These are phyloP conservation scores for Massariosphaeria phaeospora DNA, from an alignment of 495 filamentous ascomycete species.

Conservation along the genomic window DNA sequence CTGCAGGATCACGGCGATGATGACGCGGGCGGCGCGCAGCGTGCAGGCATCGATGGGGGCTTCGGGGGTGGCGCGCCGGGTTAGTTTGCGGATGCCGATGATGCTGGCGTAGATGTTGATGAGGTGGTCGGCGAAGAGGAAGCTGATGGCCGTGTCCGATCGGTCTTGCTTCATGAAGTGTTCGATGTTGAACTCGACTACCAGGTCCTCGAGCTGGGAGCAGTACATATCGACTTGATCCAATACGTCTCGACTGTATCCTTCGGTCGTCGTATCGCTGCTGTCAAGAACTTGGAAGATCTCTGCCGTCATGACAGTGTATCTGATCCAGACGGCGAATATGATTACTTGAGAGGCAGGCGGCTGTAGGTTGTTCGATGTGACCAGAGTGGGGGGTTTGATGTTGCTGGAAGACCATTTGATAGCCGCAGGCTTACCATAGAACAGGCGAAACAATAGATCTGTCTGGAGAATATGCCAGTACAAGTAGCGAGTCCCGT, in stretches of 20 bases:
- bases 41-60: conserved; percentile 3
- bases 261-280: not conserved
- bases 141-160: not conserved
- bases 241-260: not conserved
- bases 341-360: conserved; percentile 2
- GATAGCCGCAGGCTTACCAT: not conserved
- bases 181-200: conserved; percentile 5
- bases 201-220: not conserved
- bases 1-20: not conserved
- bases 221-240: conserved; percentile 8
- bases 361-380: not conserved
- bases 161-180: not conserved
- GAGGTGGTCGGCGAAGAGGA: conserved; percentile 1
- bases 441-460: conserved; percentile 14
- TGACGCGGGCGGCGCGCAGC: conserved; percentile 3
- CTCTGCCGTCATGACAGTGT: conserved; percentile 6
- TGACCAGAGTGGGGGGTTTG: not conserved
- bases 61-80: not conserved
- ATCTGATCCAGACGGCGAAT: not conserved
- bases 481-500: conserved; percentile 2
- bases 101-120: conserved; percentile 9
- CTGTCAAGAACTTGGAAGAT: conserved; percentile 1
- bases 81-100: conserved; percentile 7
- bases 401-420: not conserved
- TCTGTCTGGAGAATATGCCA: conserved; percentile 11